phyloP scores from a whole-genome alignment of 192 early-diverging fungal genomes.

The Linderina pennispora region DNA sequence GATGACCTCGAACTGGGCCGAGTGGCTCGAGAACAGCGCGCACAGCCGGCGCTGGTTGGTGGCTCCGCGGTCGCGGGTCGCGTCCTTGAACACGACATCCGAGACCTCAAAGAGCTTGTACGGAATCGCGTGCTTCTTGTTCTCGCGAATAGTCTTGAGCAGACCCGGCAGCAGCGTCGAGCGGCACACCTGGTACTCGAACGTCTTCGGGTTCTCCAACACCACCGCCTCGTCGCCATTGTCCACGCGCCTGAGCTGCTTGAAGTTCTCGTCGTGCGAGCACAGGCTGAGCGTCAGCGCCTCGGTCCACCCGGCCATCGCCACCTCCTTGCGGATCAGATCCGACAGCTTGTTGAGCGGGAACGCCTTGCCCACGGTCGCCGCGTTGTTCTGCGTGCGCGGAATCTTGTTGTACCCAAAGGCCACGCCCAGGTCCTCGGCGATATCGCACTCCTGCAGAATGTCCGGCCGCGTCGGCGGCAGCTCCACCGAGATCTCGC shows the following conservation, averaged over 20 bases:
- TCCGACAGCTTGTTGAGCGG: conserved; percentile 94
- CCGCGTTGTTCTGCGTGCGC: conserved; percentile 68
- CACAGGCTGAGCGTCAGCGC: conserved; percentile 92
- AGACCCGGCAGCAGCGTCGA: conserved; percentile 88
- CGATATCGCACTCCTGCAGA: conserved; percentile 94
- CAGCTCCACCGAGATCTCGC: conserved; percentile 63
- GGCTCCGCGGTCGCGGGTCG: conserved; percentile 67
- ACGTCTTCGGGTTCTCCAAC: conserved; percentile 86
- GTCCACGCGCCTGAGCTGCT: conserved; percentile 77
- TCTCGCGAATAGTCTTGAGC: conserved; percentile 84
- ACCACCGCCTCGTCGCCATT: conserved; percentile 73
- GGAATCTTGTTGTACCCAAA: conserved; percentile 94
- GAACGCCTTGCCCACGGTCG: conserved; percentile 81
- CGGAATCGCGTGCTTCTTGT: conserved; percentile 85
- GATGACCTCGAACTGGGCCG: conserved; percentile 69
- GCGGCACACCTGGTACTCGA: conserved; percentile 90
- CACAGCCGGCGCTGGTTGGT: conserved; percentile 87
- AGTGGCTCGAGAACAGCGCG: conserved; percentile 72
- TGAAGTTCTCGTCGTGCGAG: conserved; percentile 97
- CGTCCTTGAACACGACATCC: conserved; percentile 88
- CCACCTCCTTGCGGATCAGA: conserved; percentile 74
- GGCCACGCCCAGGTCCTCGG: conserved; percentile 96
- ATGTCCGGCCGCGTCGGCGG: conserved; percentile 92
- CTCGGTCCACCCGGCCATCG: conserved; percentile 90
- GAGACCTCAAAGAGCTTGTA: conserved; percentile 95